These are phyloP conservation scores for Suhomyces kilbournensis DNA, from an alignment of 805 yeast species.

Conservation along the genomic window DNA sequence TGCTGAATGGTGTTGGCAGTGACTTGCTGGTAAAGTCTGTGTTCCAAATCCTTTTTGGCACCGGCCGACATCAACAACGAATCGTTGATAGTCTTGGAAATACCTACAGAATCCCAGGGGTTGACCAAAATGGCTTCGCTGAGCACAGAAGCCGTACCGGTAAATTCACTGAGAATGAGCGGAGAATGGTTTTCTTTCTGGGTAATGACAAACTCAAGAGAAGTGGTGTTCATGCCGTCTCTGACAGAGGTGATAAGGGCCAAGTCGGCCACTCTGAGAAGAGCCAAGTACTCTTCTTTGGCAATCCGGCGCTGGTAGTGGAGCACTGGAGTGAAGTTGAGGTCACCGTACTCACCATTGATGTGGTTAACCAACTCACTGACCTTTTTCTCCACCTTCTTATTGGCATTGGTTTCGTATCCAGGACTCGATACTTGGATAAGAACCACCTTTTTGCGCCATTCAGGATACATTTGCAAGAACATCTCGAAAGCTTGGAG, in stretches of 20 bases:
- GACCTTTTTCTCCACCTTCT: slow-evolving; percentile 75
- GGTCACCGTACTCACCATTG: slow-evolving; percentile 78
- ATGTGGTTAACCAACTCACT: slow-evolving; percentile 78
- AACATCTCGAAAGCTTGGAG: slow-evolving; percentile 87
- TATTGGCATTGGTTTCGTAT: slow-evolving; percentile 43
- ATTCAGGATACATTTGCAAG: slow-evolving; percentile 86
- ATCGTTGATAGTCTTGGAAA: slow-evolving; percentile 76
- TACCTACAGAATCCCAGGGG: slow-evolving; percentile 97
- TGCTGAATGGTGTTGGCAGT: slow-evolving; percentile 68
- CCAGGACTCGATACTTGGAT: slow-evolving; percentile 91
- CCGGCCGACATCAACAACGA: slow-evolving; percentile 55
- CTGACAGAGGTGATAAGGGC: slow-evolving; percentile 87
- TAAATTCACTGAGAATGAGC: slow-evolving; percentile 84
- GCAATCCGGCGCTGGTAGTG: slow-evolving; percentile 90
- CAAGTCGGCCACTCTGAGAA: slow-evolving; percentile 84
- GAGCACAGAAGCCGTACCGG: slow-evolving; percentile 77
- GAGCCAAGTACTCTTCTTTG: slow-evolving; percentile 83
- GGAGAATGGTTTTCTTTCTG: slow-evolving; percentile 74
- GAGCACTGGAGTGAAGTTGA: slow-evolving; percentile 83
- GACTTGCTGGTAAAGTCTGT: slow-evolving; percentile 60
- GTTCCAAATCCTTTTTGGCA: slow-evolving; percentile 46
- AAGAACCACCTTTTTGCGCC: slow-evolving; percentile 81
- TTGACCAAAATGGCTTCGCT: slow-evolving; percentile 79
- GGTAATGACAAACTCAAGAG: slow-evolving; percentile 86
- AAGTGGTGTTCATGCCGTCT: slow-evolving; percentile 96